Conservation (phyloP, 768 basidiomycete species). For the Podaxis mareebaensis region DNA sequence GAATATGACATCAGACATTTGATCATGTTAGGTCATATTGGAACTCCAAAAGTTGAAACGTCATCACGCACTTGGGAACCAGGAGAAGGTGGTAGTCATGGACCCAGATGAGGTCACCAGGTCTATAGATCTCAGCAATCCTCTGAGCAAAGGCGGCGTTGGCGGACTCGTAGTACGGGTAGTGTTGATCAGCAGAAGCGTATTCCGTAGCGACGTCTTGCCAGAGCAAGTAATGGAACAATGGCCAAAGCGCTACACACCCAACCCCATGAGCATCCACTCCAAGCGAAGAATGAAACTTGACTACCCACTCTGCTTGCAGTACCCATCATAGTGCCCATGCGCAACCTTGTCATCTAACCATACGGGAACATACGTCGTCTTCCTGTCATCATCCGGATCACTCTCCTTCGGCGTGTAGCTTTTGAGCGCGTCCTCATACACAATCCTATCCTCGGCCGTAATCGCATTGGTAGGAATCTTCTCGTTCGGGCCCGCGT, state of each 20-base stretch:
- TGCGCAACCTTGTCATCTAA: constrained; percentile 86
- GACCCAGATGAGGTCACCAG: constrained; percentile 93
- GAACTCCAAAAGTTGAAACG: not conserved
- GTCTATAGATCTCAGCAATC: constrained; percentile 74
- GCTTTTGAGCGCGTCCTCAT: constrained; percentile 63
- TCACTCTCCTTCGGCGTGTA: constrained; percentile 65
- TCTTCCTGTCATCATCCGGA: constrained; percentile 54
- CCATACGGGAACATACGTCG: constrained; percentile 88
- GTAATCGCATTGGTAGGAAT: constrained; percentile 15
- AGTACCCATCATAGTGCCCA: constrained; percentile 96
- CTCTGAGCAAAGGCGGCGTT: constrained; percentile 80
- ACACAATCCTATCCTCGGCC: constrained; percentile 59
- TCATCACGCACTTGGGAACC: constrained; percentile 56
- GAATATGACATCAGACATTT: not conserved
- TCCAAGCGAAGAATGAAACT: constrained; percentile 7
- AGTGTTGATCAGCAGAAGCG: constrained; percentile 81
- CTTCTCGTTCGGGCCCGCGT: constrained; percentile 35
- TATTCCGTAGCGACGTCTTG: constrained; percentile 93
- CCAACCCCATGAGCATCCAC: constrained; percentile 1
- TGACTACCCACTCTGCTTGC: constrained; percentile 83
- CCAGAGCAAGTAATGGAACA: constrained; percentile 98
- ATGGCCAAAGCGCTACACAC: constrained; percentile 83
- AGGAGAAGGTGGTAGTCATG: constrained; percentile 97
- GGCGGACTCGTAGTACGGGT: constrained; percentile 77
- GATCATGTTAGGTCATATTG: not conserved